These are phyloP conservation scores for Musa acuminata DNA, from an alignment of 176 grass and related monocot species.

Conservation along the genomic window DNA sequence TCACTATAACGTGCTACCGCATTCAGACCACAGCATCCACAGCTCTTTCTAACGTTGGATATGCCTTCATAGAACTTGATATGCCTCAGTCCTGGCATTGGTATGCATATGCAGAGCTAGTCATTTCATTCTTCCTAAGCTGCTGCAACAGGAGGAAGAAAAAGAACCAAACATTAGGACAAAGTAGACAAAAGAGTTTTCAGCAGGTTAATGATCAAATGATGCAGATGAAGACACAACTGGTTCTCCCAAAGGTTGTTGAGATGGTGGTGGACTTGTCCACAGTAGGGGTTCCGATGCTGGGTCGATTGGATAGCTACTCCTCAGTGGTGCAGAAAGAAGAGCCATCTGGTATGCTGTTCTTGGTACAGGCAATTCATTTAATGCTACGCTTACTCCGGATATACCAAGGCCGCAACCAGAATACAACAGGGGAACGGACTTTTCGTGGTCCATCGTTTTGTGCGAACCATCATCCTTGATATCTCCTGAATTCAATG, in stretches of 20 bases:
- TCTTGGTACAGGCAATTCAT: constrained; percentile 45
- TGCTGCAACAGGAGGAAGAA: not conserved
- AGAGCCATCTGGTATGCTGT: constrained; percentile 56
- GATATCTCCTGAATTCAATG: constrained; percentile 44
- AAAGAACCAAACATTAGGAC: not conserved
- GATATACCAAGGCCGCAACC: constrained; percentile 37
- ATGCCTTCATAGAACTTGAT: constrained; percentile 9
- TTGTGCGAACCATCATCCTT: constrained; percentile 51
- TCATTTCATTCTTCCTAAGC: not conserved
- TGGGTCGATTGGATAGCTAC: constrained; percentile 57
- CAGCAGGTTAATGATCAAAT: not conserved
- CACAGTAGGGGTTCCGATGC: constrained; percentile 60
- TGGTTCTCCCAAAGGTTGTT: constrained; percentile 51
- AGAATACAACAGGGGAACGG: constrained; percentile 23
- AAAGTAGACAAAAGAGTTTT: not conserved
- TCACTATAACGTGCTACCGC: not conserved
- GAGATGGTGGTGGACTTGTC: constrained; percentile 66
- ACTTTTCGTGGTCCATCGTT: constrained; percentile 49
- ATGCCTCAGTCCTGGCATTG: constrained; percentile 62
- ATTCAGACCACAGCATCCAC: too few species aligned
- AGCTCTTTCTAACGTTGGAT: too few species aligned
- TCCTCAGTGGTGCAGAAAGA: constrained; percentile 63
- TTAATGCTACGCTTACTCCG: constrained; percentile 36
- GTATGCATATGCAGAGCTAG: constrained; percentile 64
- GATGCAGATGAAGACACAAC: constrained; percentile 24